phyloP scores from a whole-genome alignment of 305 asterid species.

The Rubia peregrina region DNA sequence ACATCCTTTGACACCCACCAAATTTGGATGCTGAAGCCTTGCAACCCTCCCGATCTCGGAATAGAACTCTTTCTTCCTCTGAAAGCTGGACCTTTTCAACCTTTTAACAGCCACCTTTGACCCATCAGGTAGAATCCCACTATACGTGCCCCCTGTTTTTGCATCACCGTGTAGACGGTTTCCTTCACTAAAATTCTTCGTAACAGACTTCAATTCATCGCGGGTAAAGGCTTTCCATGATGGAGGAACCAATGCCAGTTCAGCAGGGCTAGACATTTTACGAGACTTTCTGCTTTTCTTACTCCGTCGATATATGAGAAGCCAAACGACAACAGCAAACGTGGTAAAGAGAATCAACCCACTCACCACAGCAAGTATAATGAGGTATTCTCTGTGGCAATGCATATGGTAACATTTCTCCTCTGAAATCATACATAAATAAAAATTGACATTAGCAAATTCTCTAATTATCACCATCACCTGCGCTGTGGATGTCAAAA shows the following conservation, averaged over 20 bases:
- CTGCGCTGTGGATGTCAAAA: background rate
- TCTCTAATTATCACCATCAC: background rate
- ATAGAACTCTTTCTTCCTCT: slow-evolving; percentile 91
- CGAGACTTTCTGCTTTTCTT: slow-evolving; percentile 78
- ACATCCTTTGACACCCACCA: slow-evolving; percentile 90
- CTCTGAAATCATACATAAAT: slow-evolving; percentile 36
- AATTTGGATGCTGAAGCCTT: slow-evolving; percentile 80
- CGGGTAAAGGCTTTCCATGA: slow-evolving; percentile 85
- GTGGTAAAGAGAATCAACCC: slow-evolving; percentile 77
- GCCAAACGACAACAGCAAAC: slow-evolving; percentile 77
- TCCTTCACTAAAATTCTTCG: slow-evolving; percentile 94
- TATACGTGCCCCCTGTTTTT: slow-evolving; percentile 90
- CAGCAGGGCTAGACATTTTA: slow-evolving; percentile 59
- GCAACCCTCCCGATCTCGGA: slow-evolving; percentile 95
- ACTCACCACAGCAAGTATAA: slow-evolving; percentile 86
- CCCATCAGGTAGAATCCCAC: slow-evolving; percentile 87
- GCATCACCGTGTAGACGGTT: slow-evolving; percentile 94
- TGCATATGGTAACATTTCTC: slow-evolving; percentile 69
- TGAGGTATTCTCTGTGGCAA: slow-evolving; percentile 80
- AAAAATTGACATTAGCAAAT: slow-evolving; percentile 13
- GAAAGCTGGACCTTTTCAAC: slow-evolving; percentile 85
- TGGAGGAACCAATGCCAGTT: slow-evolving; percentile 81
- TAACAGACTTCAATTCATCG: slow-evolving; percentile 78
- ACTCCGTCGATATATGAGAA: slow-evolving; percentile 64
- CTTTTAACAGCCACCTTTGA: slow-evolving; percentile 90